Conservation (phyloP, 352 stramenopile genomes). For the Globisporangium lucens region DNA sequence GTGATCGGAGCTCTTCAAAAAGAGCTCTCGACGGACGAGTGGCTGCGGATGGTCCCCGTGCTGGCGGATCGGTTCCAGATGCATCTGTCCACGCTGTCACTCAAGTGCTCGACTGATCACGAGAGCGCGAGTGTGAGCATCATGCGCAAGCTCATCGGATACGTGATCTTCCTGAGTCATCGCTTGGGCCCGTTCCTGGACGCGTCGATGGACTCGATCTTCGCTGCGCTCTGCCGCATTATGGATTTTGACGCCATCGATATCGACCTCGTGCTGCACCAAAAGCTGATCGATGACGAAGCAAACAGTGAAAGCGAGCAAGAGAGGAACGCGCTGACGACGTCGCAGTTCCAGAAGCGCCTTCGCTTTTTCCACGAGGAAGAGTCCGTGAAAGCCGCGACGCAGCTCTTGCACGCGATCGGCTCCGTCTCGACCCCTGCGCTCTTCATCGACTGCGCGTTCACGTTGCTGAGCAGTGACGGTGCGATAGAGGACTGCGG, state of each 20-base stretch:
- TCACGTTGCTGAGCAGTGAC: conserved; percentile 30
- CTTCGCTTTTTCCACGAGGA: conserved; percentile 73
- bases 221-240: conserved; percentile 43
- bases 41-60: conserved; percentile 52
- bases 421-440: conserved; percentile 47
- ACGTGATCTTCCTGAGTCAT: conserved; percentile 46
- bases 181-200: conserved; percentile 49
- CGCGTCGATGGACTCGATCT: conserved; percentile 42
- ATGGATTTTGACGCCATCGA: conserved; percentile 67
- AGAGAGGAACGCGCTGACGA: conserved; percentile 20
- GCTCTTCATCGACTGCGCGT: conserved; percentile 64
- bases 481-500: conserved; percentile 4
- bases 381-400: conserved; percentile 42
- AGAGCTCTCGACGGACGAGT: conserved; percentile 40
- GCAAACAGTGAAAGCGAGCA: neutral
- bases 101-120: conserved; percentile 59
- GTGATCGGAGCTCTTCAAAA: conserved; percentile 23
- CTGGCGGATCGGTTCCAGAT: conserved; percentile 68
- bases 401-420: conserved; percentile 46
- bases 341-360: conserved; percentile 80
- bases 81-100: conserved; percentile 61
- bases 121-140: conserved; percentile 53
- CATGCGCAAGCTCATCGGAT: conserved; percentile 70
- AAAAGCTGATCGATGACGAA: conserved; percentile 22
- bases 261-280: conserved; percentile 67